phyloP scores from a whole-genome alignment of 805 yeast genomes.

The Starmerella tilneyi region DNA sequence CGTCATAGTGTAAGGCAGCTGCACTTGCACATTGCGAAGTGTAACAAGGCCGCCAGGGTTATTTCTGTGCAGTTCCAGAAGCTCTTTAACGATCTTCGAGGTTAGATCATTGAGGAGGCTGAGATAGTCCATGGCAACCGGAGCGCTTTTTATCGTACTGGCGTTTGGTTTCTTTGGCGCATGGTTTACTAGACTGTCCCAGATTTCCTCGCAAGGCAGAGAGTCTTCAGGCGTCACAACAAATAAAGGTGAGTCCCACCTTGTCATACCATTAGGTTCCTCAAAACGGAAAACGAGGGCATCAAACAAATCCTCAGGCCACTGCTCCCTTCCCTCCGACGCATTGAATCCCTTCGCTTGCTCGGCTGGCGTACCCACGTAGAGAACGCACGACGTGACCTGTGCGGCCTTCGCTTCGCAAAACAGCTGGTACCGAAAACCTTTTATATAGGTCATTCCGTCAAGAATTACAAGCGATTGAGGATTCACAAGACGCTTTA shows the following conservation, averaged over 20 bases:
- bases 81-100: constrained; percentile 48
- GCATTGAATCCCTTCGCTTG: constrained; percentile 57
- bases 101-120: constrained; percentile 70
- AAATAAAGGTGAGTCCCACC: constrained; percentile 94
- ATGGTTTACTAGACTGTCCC: constrained; percentile 37
- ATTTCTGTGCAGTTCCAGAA: constrained; percentile 54
- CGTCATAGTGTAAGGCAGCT: constrained; percentile 56
- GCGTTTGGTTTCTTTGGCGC: constrained; percentile 67
- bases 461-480: constrained; percentile 73
- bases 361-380: constrained; percentile 59
- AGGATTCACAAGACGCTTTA: constrained; percentile 65
- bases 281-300: constrained; percentile 79
- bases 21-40: constrained; percentile 39
- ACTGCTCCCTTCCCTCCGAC: constrained; percentile 32
- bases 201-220: constrained; percentile 54
- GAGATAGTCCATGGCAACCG: constrained; percentile 62
- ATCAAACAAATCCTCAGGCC: constrained; percentile 57
- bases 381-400: constrained; percentile 75
- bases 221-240: constrained; percentile 45
- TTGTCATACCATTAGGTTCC: constrained; percentile 73
- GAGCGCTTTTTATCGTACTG: constrained; percentile 74
- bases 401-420: constrained; percentile 82
- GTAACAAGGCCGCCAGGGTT: constrained; percentile 29
- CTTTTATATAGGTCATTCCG: constrained; percentile 81
- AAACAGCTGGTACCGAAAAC: constrained; percentile 84